phyloP scores from a whole-genome alignment of 2,329 filamentous ascomycete species.

The Fusarium sp. region DNA sequence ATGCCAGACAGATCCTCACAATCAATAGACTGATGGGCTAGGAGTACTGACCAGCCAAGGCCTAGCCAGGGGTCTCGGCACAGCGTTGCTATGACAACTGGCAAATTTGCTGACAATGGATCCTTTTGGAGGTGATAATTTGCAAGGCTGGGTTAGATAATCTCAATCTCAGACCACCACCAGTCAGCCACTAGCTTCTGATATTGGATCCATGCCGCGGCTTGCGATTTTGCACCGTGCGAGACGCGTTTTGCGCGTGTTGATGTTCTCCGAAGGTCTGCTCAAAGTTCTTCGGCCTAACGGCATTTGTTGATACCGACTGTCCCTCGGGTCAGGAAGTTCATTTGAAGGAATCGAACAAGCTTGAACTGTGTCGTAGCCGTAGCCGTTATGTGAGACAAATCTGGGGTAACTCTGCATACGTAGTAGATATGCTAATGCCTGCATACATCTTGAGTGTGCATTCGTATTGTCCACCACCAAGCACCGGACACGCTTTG shows the following conservation, averaged over 20 bases:
- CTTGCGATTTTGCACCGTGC: constrained; percentile 14
- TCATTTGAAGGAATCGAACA: background rate
- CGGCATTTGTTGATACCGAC: constrained; percentile 15
- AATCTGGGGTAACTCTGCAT: constrained; percentile 32
- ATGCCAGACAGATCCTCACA: constrained; percentile 14
- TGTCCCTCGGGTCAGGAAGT: constrained; percentile 13
- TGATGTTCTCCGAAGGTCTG: constrained; percentile 6
- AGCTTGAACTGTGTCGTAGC: constrained; percentile 19
- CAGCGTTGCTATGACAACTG: constrained; percentile 49
- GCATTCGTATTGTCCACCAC: constrained; percentile 4
- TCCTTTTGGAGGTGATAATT: constrained; percentile 27
- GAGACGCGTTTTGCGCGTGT: constrained; percentile 11
- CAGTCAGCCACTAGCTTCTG: constrained; percentile 20
- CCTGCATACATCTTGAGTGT: constrained; percentile 4
- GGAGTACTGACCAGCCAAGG: constrained; percentile 37
- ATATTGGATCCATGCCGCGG: constrained; percentile 22
- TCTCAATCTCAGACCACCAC: constrained; percentile 33
- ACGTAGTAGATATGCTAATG: constrained; percentile 3
- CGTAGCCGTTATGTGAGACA: constrained; percentile 29
- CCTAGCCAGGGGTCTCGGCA: constrained; percentile 35
- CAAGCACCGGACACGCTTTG: constrained; percentile 12
- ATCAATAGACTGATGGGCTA: constrained; percentile 25
- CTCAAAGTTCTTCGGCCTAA: constrained; percentile 32
- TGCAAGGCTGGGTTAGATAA: constrained; percentile 18
- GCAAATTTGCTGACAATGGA: constrained; percentile 34